Percentiles rank a stretch among this genome's conserved stretches.
These are phyloP conservation scores for Cutaneotrichosporon cavernicola DNA, from an alignment of 1,284 basidiomycete species.

Conservation along the genomic window DNA sequence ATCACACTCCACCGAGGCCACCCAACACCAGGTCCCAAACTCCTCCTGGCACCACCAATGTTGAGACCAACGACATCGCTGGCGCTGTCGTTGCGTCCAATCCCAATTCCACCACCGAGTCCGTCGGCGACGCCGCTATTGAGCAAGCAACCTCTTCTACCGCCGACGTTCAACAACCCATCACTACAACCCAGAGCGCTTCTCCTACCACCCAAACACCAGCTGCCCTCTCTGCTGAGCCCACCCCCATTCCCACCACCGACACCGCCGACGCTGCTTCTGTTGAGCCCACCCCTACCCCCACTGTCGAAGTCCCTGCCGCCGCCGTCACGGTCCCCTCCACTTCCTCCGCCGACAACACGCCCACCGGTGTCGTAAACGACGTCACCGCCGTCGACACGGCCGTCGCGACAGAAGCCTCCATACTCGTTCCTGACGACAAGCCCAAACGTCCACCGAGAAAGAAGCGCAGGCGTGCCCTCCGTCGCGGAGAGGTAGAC, in stretches of 20 bases:
- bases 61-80: background rate
- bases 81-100: background rate
- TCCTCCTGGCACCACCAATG: background rate
- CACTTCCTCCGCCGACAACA: background rate
- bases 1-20: constrained; percentile 2
- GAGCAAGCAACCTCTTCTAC: too few relatives aligned
- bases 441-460: constrained; percentile 32
- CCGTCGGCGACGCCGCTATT: too few relatives aligned
- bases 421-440: constrained; percentile 10
- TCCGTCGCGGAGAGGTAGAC: constrained; percentile 50
- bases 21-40: background rate
- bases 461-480: constrained; percentile 41
- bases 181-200: too few relatives aligned
- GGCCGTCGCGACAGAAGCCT: background rate
- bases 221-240: too few relatives aligned
- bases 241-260: background rate
- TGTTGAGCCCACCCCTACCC: background rate
- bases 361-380: background rate
- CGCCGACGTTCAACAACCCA: too few relatives aligned
- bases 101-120: too few relatives aligned
- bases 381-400: constrained; percentile 8
- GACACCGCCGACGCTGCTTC: background rate
- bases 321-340: background rate
- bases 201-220: too few relatives aligned
- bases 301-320: background rate